phyloP scores from a whole-genome alignment of 2,329 filamentous ascomycete species.

The Penicillium sp. region DNA sequence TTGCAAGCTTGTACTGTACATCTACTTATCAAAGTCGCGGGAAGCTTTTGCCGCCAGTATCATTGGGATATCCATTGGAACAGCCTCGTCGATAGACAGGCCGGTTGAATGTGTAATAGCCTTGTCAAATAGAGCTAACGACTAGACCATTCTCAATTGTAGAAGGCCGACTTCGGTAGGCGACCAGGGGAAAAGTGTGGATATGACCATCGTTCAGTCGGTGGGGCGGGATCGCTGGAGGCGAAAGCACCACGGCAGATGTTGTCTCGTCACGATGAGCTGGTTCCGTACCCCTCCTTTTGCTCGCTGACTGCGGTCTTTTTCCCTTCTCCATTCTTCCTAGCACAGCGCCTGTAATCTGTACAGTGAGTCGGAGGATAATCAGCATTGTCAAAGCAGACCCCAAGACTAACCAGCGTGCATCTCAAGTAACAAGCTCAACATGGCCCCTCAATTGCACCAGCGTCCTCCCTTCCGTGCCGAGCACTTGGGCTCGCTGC shows the following conservation, averaged over 20 bases:
- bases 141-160: too few species aligned
- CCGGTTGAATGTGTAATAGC: too few species aligned
- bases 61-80: too few species aligned
- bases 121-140: too few species aligned
- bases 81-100: too few species aligned
- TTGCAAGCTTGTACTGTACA: too few species aligned
- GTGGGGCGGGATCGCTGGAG: constrained; percentile 13
- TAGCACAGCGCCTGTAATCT: not conserved
- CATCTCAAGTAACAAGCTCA: constrained; percentile 8
- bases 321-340: constrained; percentile 5
- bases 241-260: constrained; percentile 3
- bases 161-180: constrained; percentile 7
- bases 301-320: not conserved
- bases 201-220: constrained; percentile 16
- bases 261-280: constrained; percentile 8
- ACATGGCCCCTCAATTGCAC: constrained; percentile 37
- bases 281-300: constrained; percentile 22
- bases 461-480: constrained; percentile 65
- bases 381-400: not conserved
- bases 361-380: not conserved
- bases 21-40: not conserved
- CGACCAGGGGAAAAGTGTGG: constrained; percentile 12
- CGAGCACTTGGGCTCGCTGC: constrained; percentile 71
- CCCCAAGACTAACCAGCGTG: not conserved
- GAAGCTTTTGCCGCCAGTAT: not conserved